Base-by-base conservation (phyloP, 768 basidiomycete genomes). In the Russula olivacea region DNA sequence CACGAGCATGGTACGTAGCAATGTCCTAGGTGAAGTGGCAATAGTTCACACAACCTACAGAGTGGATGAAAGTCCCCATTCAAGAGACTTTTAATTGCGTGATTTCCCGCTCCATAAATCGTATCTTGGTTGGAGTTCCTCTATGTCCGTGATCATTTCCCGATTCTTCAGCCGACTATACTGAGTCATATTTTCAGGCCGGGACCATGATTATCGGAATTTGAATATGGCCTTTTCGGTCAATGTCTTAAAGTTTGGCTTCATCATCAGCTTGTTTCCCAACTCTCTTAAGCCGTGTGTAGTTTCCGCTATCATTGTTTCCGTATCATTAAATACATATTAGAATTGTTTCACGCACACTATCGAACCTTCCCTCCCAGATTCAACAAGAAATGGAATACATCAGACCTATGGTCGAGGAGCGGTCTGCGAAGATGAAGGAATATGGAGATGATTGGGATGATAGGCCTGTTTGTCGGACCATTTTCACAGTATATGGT, bases 241-340 rank as follows among this genome's bases (percentile, higher is more conserved):
- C 17, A 71, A 76, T 21, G 70, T 81, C 23, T 61, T 76, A 12
- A 73, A 67, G 32, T 69, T 71, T 3, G 71, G 71, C 0, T 38
- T 53, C 1, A 70, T 74, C 21, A 71, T 83, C 38, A 72, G 72
- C n/a, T 41, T 76, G 15, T 74, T 79, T 58, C 82, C 81, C 0
- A 51, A 64, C 19, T 72, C 78, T 61, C 58, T 82, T 21, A 76
- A 74, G 67, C 78, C 79, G 81, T 82, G 61, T 53, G 78, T 38
- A 5, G 38, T 15, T 4, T 21, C 10, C 40, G 4, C 1, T 23
- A 3, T 30, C 3, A 3, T 21, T 15, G 3, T 43, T 3, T 1
- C 5, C 10, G 1, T 51, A 17, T 21, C 7, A n/a, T 15, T 50
- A 19, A 52, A 43, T 9, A 4, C 9, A 43, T 3, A 2, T 25